Percentiles rank a stretch among this genome's conserved stretches.
Conservation (phyloP, 2,329 filamentous ascomycete species). For the Fusarium miscanthi region DNA sequence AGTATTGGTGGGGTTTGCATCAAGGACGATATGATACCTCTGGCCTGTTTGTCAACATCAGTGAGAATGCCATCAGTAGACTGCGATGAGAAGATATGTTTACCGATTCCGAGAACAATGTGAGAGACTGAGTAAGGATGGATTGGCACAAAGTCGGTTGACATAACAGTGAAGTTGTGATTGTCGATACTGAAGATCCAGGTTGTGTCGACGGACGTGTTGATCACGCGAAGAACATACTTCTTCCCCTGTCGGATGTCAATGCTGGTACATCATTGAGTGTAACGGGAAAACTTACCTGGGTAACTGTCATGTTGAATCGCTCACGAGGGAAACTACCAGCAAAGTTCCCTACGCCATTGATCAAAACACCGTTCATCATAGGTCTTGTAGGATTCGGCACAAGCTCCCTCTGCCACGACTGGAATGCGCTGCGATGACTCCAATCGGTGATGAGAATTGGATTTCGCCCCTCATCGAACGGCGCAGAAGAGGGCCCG, state of each 20-base stretch:
- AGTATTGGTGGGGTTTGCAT: not conserved
- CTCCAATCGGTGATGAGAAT: constrained; percentile 18
- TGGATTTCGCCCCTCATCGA: constrained; percentile 5
- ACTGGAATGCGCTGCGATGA: constrained; percentile 6
- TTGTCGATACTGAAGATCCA: constrained; percentile 6
- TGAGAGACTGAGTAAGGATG: not conserved
- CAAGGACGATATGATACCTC: not conserved
- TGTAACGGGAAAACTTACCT: not conserved
- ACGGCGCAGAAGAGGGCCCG: constrained; percentile 12
- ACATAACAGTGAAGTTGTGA: constrained; percentile 2
- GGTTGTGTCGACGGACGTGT: not conserved
- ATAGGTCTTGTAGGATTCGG: constrained; percentile 3
- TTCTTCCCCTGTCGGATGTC: not conserved
- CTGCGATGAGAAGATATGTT: too few relatives aligned
- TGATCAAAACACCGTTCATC: constrained; percentile 20
- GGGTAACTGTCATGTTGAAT: constrained; percentile 8
- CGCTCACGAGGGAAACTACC: constrained; percentile 15
- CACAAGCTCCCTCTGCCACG: constrained; percentile 9
- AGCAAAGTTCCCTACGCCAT: constrained; percentile 10
- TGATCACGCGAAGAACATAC: not conserved
- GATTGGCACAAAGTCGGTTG: not conserved
- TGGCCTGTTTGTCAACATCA: not conserved
- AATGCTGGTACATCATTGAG: not conserved
- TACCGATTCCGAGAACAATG: not conserved
- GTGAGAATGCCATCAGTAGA: fast-evolving